A percentile compares a stretch with the other conserved stretches of the same genome.
These are phyloP conservation scores for Coprinellus aureogranulatus DNA, from an alignment of 768 basidiomycete genomes.

Conservation along the genomic window DNA sequence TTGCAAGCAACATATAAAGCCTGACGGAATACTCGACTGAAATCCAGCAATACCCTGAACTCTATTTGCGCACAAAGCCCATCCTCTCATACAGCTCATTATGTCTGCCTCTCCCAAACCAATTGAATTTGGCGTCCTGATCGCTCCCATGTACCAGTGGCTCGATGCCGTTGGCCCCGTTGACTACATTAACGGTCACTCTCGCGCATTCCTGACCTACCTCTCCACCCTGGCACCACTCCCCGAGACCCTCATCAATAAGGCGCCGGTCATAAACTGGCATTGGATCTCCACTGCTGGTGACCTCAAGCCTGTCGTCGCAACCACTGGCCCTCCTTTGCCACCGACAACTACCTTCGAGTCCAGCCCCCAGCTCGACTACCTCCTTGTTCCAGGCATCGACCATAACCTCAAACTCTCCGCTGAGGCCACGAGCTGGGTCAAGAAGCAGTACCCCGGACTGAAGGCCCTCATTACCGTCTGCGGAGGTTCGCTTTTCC, in stretches of 20 bases:
- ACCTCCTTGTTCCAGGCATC: slow-evolving; percentile 24
- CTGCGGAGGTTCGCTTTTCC: slow-evolving; percentile 21
- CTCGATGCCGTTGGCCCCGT: slow-evolving; percentile 25
- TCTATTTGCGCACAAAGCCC: too few species aligned
- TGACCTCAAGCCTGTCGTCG: slow-evolving; percentile 13
- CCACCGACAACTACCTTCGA: slow-evolving; percentile 21
- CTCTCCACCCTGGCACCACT: not conserved
- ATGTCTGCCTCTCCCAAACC: too few species aligned
- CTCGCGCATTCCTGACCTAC: slow-evolving; percentile 1
- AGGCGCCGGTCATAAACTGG: slow-evolving; percentile 22
- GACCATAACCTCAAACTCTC: slow-evolving; percentile 12
- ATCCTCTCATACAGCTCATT: too few species aligned
- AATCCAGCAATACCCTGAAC: too few species aligned
- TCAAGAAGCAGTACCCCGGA: slow-evolving; percentile 14
- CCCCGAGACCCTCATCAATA: slow-evolving; percentile 9
- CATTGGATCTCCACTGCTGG: slow-evolving; percentile 19
- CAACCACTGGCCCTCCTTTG: slow-evolving; percentile 17
- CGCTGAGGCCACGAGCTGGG: slow-evolving; percentile 14
- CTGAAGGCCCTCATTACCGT: slow-evolving; percentile 20
- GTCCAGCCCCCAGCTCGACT: slow-evolving; percentile 20
- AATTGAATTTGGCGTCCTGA: too few species aligned
- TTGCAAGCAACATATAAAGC: too few species aligned
- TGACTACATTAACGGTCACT: slow-evolving; percentile 26
- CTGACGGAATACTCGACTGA: too few species aligned
- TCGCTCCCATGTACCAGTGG: too few species aligned